Evolutionary conservation across 768 basidiomycete species (phyloP).

Genomic region (Favolaschia claudopus): DNA sequence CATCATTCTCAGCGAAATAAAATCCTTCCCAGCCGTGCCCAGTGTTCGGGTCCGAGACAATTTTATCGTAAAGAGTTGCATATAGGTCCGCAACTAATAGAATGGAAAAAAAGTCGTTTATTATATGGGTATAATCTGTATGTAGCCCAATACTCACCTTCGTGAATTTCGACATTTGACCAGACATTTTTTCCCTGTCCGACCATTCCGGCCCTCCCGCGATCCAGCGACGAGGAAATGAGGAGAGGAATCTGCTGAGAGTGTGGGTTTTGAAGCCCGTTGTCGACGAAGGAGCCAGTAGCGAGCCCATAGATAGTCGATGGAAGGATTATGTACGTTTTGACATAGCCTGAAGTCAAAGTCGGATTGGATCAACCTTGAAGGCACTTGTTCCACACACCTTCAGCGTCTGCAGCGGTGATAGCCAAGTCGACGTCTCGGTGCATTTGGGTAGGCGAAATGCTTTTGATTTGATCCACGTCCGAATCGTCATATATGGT

Average conservation of each 20-base stretch:
- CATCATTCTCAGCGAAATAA: conserved; percentile 33
- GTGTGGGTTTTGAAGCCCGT: conserved; percentile 46
- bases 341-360: conserved; percentile 29
- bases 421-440: conserved; percentile 46
- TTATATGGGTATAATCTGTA: neutral
- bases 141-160: conserved; percentile 18
- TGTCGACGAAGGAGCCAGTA: conserved; percentile 31
- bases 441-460: conserved; percentile 42
- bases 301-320: conserved; percentile 33
- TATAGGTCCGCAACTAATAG: conserved; percentile 27
- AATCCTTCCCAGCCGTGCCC: conserved; percentile 33
- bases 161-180: conserved; percentile 35
- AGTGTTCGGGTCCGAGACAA: conserved; percentile 17
- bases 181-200: conserved; percentile 37
- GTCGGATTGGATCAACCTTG: neutral
- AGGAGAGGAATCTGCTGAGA: conserved; percentile 47
- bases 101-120: neutral
- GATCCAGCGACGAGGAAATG: conserved; percentile 42
- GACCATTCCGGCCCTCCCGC: conserved; percentile 34
- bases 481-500: conserved; percentile 47
- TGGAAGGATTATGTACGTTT: conserved; percentile 35
- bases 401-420: conserved; percentile 46
- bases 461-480: conserved; percentile 39
- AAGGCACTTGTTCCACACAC: conserved; percentile 27
- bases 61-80: conserved; percentile 23